These are phyloP conservation scores for Leccinellum albellum DNA, from an alignment of 768 basidiomycete species.

Conservation along the genomic window DNA sequence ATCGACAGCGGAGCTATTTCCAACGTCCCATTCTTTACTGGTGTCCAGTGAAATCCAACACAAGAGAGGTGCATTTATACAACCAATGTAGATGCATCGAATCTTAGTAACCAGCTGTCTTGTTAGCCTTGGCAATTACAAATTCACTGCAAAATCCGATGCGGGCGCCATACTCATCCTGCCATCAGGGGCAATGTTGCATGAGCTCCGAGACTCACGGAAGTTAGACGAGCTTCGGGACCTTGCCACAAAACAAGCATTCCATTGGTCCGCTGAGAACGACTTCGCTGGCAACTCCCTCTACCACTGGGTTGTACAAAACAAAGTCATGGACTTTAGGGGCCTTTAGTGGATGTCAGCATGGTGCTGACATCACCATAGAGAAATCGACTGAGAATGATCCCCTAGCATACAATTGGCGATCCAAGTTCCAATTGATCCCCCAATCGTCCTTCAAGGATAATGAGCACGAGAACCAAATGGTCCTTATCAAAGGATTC, in stretches of 20 bases:
- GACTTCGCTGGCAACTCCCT: neutral
- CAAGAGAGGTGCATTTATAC: too few species aligned
- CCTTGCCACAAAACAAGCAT: neutral
- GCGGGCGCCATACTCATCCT: slow-evolving; percentile 3
- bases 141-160: neutral
- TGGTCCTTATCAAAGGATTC: slow-evolving; percentile 10
- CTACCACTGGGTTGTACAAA: slow-evolving; percentile 2
- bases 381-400: neutral
- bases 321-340: neutral
- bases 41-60: too few species aligned
- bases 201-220: neutral
- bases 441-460: neutral
- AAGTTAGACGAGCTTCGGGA: neutral
- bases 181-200: neutral
- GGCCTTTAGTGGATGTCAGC: neutral
- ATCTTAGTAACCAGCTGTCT: too few species aligned
- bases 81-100: too few species aligned
- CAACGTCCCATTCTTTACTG: too few species aligned
- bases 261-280: neutral
- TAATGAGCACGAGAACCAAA: slow-evolving; percentile 5
- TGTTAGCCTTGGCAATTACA: too few species aligned
- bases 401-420: neutral
- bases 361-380: neutral
- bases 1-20: too few species aligned
- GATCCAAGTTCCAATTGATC: neutral